Percentiles rank a stretch among this genome's conserved stretches.
These are phyloP conservation scores for Saccharomycopsis javanensis DNA, from an alignment of 805 yeast species.

Conservation along the genomic window DNA sequence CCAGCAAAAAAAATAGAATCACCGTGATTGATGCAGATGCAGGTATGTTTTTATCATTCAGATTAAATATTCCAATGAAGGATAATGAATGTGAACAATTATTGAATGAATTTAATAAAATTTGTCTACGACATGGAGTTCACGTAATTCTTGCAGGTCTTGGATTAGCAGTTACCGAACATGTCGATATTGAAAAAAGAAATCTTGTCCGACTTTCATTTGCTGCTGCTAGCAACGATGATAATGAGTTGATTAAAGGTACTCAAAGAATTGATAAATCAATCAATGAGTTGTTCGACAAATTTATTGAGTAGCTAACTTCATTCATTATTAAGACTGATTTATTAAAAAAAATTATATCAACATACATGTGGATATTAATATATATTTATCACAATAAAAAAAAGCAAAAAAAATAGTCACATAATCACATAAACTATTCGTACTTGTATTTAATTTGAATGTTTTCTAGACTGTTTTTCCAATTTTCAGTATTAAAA, in stretches of 20 bases:
- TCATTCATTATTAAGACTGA: too few relatives aligned
- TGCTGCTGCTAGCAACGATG: slow-evolving; percentile 42
- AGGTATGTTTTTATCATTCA: slow-evolving; percentile 63
- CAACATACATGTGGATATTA: too few relatives aligned
- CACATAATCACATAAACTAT: too few relatives aligned
- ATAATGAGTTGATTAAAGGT: slow-evolving; percentile 39
- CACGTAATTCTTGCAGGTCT: slow-evolving; percentile 46
- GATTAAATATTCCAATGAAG: slow-evolving; percentile 27
- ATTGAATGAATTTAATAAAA: slow-evolving; percentile 35
- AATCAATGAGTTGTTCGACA: slow-evolving; percentile 34
- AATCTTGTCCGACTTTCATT: slow-evolving; percentile 50
- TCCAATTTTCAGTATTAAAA: too few relatives aligned
- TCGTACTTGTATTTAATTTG: too few relatives aligned
- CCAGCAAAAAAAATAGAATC: slow-evolving; percentile 28
- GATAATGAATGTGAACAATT: slow-evolving; percentile 27
- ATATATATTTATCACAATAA: too few relatives aligned
- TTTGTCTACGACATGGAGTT: slow-evolving; percentile 40
- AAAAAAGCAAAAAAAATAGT: too few relatives aligned
- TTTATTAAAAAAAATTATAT: too few relatives aligned
- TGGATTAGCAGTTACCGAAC: slow-evolving; percentile 38
- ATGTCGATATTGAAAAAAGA: slow-evolving; percentile 28
- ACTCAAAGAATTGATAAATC: slow-evolving; percentile 42
- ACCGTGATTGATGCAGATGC: slow-evolving; percentile 49
- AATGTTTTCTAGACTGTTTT: too few relatives aligned
- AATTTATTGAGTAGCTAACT: neutral